Percentiles rank a stretch among this genome's conserved stretches.
Conservation (phyloP, 2,329 filamentous ascomycete genomes). For the Emmonsiellopsis sp. region DNA sequence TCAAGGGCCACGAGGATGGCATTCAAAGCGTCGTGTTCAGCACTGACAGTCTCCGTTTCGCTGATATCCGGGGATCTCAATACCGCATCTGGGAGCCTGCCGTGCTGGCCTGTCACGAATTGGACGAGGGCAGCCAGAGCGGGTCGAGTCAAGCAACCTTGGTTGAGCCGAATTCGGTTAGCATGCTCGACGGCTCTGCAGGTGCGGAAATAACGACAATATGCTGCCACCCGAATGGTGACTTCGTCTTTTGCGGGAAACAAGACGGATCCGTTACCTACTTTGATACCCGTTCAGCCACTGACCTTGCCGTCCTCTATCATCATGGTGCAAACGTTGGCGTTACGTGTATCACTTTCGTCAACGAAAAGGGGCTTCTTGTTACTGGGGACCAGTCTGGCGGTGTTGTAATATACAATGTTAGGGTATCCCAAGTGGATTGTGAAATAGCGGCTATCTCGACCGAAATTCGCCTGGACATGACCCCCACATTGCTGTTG, state of each 20-base stretch:
- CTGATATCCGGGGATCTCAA: not conserved
- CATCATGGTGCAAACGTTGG: slow-evolving; percentile 13
- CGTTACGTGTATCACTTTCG: slow-evolving; percentile 13
- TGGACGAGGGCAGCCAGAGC: slow-evolving; percentile 13
- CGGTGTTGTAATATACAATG: slow-evolving; percentile 13
- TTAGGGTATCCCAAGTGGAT: not conserved
- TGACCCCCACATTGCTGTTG: not conserved
- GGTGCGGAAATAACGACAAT: slow-evolving; percentile 22
- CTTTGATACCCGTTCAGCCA: slow-evolving; percentile 16
- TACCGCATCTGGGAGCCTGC: slow-evolving; percentile 4
- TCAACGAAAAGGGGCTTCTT: slow-evolving; percentile 12
- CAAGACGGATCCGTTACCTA: slow-evolving; percentile 27
- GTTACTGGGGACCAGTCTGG: slow-evolving; percentile 20
- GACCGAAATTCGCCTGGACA: not conserved
- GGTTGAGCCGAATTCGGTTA: slow-evolving; percentile 2
- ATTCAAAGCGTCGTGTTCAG: slow-evolving; percentile 2
- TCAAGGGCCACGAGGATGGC: not conserved
- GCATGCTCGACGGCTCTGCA: slow-evolving; percentile 6
- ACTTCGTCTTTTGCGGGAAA: slow-evolving; percentile 26
- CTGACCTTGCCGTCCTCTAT: slow-evolving; percentile 12
- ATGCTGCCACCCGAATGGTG: slow-evolving; percentile 13
- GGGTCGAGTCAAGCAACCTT: slow-evolving; percentile 3
- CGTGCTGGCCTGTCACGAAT: slow-evolving; percentile 8
- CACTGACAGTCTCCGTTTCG: slow-evolving; percentile 1
- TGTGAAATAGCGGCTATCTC: not conserved